Evolutionary conservation across 2,329 filamentous ascomycete species (phyloP).

Genomic region (Thermoascus crustaceus): DNA sequence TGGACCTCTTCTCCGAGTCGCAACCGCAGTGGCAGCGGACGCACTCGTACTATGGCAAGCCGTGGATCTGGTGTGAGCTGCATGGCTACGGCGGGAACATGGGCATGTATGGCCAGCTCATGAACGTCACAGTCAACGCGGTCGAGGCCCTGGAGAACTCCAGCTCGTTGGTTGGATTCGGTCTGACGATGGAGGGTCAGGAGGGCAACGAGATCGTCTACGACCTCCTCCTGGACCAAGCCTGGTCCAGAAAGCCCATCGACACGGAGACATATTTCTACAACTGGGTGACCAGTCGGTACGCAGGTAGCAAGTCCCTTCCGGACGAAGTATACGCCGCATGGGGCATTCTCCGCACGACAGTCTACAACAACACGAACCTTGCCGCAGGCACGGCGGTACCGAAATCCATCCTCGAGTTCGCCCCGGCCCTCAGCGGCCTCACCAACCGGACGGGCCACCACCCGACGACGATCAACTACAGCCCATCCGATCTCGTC

Average conservation of each 20-base stretch:
- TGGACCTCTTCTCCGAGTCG: constrained; percentile 45
- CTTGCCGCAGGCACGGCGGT: constrained; percentile 32
- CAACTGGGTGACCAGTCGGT: constrained; percentile 39
- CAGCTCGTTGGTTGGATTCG: constrained; percentile 40
- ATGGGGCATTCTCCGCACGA: constrained; percentile 40
- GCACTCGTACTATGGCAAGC: constrained; percentile 44
- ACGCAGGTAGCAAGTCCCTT: constrained; percentile 21
- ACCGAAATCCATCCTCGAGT: constrained; percentile 40
- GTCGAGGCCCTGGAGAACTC: constrained; percentile 38
- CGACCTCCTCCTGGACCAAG: constrained; percentile 44
- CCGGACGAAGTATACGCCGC: constrained; percentile 32
- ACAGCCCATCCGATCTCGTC: constrained; percentile 32
- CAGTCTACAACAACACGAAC: constrained; percentile 45
- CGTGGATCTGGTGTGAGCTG: constrained; percentile 49
- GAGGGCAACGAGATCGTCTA: constrained; percentile 49
- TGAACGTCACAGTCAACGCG: constrained; percentile 41
- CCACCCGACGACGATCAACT: constrained; percentile 36
- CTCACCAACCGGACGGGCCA: constrained; percentile 35
- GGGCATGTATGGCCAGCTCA: constrained; percentile 44
- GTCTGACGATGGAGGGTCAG: constrained; percentile 43
- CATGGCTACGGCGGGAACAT: constrained; percentile 45
- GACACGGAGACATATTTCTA: constrained; percentile 40
- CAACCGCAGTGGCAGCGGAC: constrained; percentile 45
- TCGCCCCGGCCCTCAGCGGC: constrained; percentile 36
- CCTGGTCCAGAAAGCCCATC: constrained; percentile 39